A percentile compares a stretch with the other conserved stretches of the same genome.
Conservation (phyloP, 192 early-diverging fungal genomes). For the Backusella liffmaniae region DNA sequence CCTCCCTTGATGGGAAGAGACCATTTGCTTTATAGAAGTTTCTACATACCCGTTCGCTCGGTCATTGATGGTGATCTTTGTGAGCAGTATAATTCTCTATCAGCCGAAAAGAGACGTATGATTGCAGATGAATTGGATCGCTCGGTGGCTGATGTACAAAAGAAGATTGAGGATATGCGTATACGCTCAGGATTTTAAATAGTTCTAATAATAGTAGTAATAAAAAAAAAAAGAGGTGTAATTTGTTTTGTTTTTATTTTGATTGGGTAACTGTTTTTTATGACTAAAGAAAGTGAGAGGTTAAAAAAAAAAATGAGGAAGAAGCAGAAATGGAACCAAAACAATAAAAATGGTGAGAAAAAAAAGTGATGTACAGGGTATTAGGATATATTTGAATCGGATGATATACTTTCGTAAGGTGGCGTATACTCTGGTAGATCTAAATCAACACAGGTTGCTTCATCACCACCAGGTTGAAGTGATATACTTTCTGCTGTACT, state of each 20-base stretch:
- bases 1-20: constrained; percentile 84
- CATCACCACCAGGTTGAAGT: constrained; percentile 28
- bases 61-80: constrained; percentile 92
- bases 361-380: neutral
- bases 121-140: constrained; percentile 91
- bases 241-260: constrained; percentile 1
- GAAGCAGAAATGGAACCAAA: too few species aligned
- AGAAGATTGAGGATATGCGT: constrained; percentile 94
- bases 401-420: constrained; percentile 16
- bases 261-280: neutral
- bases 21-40: constrained; percentile 82
- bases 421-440: constrained; percentile 38
- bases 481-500: neutral
- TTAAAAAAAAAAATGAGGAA: too few species aligned
- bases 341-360: too few species aligned
- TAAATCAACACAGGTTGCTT: constrained; percentile 28
- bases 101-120: constrained; percentile 66
- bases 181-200: constrained; percentile 44
- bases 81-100: constrained; percentile 77
- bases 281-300: neutral
- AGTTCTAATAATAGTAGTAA: neutral
- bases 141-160: constrained; percentile 77
- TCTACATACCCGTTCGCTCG: constrained; percentile 72
- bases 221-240: neutral
- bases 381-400: neutral